Conservation (phyloP, 1,139 yeast species). For the Debaryomyces sp. region DNA sequence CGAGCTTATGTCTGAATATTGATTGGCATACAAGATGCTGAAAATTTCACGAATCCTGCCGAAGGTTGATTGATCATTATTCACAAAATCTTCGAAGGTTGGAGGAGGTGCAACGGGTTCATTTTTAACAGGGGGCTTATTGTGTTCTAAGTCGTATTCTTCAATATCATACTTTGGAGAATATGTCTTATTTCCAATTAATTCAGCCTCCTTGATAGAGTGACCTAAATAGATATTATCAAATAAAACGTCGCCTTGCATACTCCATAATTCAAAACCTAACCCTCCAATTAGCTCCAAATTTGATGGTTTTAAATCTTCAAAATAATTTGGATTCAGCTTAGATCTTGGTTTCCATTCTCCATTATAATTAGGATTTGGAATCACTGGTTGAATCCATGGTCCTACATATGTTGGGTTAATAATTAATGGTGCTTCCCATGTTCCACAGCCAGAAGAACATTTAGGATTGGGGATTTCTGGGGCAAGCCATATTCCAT, state of each 20-base stretch:
- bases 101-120: conserved; percentile 45
- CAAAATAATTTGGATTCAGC: conserved; percentile 69
- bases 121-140: conserved; percentile 41
- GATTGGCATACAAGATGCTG: conserved; percentile 21
- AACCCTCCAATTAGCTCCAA: conserved; percentile 75
- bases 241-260: conserved; percentile 73
- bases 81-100: conserved; percentile 39
- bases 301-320: conserved; percentile 60
- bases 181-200: conserved; percentile 76
- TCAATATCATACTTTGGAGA: conserved; percentile 64
- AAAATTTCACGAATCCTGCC: conserved; percentile 21
- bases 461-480: conserved; percentile 74
- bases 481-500: conserved; percentile 82
- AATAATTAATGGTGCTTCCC: conserved; percentile 58
- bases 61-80: conserved; percentile 20
- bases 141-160: conserved; percentile 34
- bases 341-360: conserved; percentile 72
- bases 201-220: conserved; percentile 78
- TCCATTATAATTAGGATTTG: conserved; percentile 79
- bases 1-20: conserved; percentile 28
- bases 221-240: conserved; percentile 88
- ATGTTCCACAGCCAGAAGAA: conserved; percentile 74
- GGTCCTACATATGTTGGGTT: conserved; percentile 77
- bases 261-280: conserved; percentile 91
- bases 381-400: conserved; percentile 69